phyloP scores from a whole-genome alignment of 331 rosid species.

The Acacia pycnantha region DNA sequence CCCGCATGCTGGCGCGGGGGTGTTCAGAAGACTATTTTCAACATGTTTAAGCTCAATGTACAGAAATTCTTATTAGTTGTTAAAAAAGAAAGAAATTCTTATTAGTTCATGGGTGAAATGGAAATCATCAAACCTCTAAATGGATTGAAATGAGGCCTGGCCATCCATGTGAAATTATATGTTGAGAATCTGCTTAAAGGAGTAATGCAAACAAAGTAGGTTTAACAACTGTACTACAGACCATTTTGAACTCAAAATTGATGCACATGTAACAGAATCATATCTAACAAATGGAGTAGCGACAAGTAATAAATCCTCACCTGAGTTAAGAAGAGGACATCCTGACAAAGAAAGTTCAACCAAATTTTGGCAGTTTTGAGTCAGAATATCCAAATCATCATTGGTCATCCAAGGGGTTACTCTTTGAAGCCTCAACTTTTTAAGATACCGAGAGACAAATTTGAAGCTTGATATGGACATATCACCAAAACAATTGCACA shows the following conservation, averaged over 20 bases:
- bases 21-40: not conserved
- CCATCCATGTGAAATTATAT: slow-evolving; percentile 75
- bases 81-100: not conserved
- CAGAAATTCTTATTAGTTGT: not conserved
- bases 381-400: slow-evolving; percentile 57
- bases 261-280: not conserved
- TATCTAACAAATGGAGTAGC: not conserved
- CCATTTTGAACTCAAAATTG: not conserved
- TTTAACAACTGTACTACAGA: slow-evolving; percentile 9
- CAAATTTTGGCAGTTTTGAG: slow-evolving; percentile 59
- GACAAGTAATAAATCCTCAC: slow-evolving; percentile 41
- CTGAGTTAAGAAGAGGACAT: slow-evolving; percentile 68
- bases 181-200: slow-evolving; percentile 64
- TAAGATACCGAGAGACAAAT: slow-evolving; percentile 53
- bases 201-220: slow-evolving; percentile 13
- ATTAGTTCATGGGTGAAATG: slow-evolving; percentile 5
- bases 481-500: slow-evolving; percentile 83
- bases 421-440: slow-evolving; percentile 67
- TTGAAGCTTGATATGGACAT: slow-evolving; percentile 63
- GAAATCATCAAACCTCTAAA: slow-evolving; percentile 66
- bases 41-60: slow-evolving; percentile 6
- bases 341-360: slow-evolving; percentile 75
- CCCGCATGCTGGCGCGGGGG: not conserved
- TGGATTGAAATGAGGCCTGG: slow-evolving; percentile 82
- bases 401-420: slow-evolving; percentile 86